These are phyloP conservation scores for Backusella mclennaniae DNA, from an alignment of 192 early-diverging fungal genomes.

Conservation along the genomic window DNA sequence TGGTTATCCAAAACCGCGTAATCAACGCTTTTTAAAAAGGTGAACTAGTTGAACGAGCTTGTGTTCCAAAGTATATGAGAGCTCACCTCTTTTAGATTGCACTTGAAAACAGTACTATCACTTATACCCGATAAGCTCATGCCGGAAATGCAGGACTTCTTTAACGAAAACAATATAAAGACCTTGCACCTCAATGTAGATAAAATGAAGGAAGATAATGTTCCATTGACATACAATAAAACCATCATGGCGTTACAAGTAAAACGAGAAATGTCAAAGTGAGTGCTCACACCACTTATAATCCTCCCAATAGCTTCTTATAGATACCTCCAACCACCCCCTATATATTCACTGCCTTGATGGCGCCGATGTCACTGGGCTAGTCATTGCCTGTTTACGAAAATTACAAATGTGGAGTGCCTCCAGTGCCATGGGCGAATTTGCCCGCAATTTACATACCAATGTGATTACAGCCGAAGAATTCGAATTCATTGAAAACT, in stretches of 20 bases:
- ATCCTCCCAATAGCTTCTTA: conserved; percentile 52
- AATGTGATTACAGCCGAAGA: conserved; percentile 66
- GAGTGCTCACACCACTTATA: not conserved
- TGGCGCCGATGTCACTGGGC: conserved; percentile 82
- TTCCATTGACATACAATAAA: conserved; percentile 76
- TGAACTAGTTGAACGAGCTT: conserved; percentile 21
- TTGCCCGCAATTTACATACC: conserved; percentile 54
- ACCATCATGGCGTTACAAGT: conserved; percentile 67
- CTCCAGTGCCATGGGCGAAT: conserved; percentile 70
- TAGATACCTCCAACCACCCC: conserved; percentile 70
- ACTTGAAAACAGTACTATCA: conserved; percentile 81
- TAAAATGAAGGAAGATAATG: conserved; percentile 80
- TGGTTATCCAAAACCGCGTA: conserved; percentile 83
- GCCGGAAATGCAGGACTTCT: conserved; percentile 60
- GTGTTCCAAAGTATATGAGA: not conserved
- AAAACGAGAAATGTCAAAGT: not conserved
- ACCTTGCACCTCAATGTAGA: conserved; percentile 71
- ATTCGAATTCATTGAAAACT: conserved; percentile 78
- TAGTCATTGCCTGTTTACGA: conserved; percentile 82
- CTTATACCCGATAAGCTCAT: conserved; percentile 77
- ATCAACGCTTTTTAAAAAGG: conserved; percentile 81
- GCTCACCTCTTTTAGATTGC: conserved; percentile 42
- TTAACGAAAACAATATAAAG: conserved; percentile 59
- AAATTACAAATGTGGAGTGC: conserved; percentile 90
- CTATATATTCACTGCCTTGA: conserved; percentile 91